These are phyloP conservation scores for Blepharisma stoltei DNA, from an alignment of 73 alveolate genomes.

Conservation along the genomic window DNA sequence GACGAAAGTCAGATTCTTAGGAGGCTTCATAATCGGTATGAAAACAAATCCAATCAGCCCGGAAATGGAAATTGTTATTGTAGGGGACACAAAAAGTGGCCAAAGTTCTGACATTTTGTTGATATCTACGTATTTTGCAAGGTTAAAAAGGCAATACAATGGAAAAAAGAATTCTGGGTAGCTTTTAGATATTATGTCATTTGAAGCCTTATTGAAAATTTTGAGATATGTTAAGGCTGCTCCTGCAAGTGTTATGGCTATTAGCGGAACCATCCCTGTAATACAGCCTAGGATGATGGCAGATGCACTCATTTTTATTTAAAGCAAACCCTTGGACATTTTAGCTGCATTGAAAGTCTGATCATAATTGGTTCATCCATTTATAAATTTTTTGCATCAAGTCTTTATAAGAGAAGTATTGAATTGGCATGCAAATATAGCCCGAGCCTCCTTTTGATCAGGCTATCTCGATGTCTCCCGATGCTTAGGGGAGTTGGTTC, in stretches of 20 bases:
- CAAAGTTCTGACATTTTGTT: neutral
- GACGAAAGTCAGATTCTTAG: neutral
- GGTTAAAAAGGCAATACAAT: neutral
- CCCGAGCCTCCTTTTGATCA: no score
- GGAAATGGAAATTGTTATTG: neutral
- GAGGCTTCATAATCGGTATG: neutral
- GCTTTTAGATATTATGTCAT: neutral
- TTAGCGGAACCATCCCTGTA: neutral
- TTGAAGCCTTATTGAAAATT: neutral
- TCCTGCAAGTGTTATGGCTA: neutral
- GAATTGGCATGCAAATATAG: no score
- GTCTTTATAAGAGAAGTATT: no score
- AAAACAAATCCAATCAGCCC: neutral
- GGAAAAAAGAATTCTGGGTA: constrained; percentile 3
- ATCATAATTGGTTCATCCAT: no score
- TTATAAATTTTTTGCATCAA: no score
- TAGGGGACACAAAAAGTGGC: constrained; percentile 15
- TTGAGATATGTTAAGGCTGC: neutral
- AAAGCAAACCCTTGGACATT: no score
- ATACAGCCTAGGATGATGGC: neutral
- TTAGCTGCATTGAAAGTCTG: no score
- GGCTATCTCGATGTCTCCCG: no score
- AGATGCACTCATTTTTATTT: no score
- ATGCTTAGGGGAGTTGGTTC: no score
- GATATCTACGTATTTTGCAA: neutral